phyloP scores from a whole-genome alignment of 1,139 yeast genomes.

The Nadsonia starkeyi-henricii region DNA sequence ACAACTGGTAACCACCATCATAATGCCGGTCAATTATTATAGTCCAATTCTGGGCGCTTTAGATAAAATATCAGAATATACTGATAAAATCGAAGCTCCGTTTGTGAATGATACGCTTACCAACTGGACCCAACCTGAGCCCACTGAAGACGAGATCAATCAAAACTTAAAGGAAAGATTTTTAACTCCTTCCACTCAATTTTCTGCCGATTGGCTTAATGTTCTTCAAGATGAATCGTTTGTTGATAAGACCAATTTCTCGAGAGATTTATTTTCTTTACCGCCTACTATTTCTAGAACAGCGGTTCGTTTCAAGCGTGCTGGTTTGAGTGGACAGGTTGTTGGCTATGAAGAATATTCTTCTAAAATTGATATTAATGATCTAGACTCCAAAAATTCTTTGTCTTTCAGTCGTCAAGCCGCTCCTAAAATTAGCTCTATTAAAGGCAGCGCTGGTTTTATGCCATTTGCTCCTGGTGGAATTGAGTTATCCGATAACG shows the following conservation, averaged over 20 bases:
- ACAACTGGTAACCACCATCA: neutral
- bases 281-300: constrained; percentile 30
- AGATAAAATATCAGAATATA: neutral
- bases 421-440: constrained; percentile 44
- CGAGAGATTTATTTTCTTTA: constrained; percentile 22
- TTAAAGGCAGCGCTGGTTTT: constrained; percentile 59
- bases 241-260: constrained; percentile 18
- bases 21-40: neutral
- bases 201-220: constrained; percentile 23
- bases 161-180: constrained; percentile 17
- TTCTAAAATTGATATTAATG: constrained; percentile 29
- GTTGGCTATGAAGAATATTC: constrained; percentile 49
- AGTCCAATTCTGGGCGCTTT: neutral
- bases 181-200: constrained; percentile 20
- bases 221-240: constrained; percentile 20
- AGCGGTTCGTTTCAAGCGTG: constrained; percentile 29
- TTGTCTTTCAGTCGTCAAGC: constrained; percentile 58
- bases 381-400: constrained; percentile 52
- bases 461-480: constrained; percentile 96
- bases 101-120: neutral
- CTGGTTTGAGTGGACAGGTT: constrained; percentile 64
- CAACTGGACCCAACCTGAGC: neutral
- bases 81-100: neutral
- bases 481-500: constrained; percentile 29
- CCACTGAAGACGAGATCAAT: constrained; percentile 6